Conservation (phyloP, 768 basidiomycete species). For the Nidularia pulvinata region DNA sequence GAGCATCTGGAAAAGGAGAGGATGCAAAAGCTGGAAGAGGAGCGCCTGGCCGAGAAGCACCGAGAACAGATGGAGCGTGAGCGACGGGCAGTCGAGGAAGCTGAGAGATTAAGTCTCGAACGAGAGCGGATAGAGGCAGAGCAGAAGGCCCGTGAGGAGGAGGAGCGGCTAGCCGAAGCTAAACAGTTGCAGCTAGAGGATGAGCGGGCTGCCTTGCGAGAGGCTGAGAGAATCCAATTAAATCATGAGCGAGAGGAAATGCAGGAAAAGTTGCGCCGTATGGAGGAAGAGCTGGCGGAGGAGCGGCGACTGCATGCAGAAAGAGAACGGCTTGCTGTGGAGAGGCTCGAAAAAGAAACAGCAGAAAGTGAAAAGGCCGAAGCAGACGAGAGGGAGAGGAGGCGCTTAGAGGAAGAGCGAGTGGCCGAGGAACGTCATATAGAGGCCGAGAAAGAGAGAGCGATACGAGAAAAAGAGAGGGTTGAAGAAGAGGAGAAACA, state of each 20-base stretch:
- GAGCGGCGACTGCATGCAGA: no score
- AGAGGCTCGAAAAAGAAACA: no score
- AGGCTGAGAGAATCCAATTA: constrained; percentile 22
- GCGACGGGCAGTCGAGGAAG: constrained; percentile 13
- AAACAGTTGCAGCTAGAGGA: constrained; percentile 23
- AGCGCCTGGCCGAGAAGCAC: constrained; percentile 13
- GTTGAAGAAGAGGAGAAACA: constrained; percentile 6
- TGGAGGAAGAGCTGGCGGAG: constrained; percentile 13
- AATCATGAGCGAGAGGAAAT: constrained; percentile 16
- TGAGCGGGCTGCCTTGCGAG: constrained; percentile 13
- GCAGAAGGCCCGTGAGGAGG: constrained; percentile 19
- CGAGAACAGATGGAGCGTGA: constrained; percentile 18
- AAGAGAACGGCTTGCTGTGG: no score
- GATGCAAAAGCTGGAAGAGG: constrained; percentile 16
- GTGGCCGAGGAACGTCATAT: no score
- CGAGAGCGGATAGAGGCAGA: constrained; percentile 14
- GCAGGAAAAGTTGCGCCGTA: constrained; percentile 15
- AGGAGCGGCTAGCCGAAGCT: constrained; percentile 25
- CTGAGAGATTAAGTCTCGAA: constrained; percentile 14
- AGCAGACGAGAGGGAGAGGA: no score
- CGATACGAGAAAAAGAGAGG: background rate
- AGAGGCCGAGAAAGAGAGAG: no score
- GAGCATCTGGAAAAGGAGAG: constrained; percentile 24
- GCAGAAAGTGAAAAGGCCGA: no score
- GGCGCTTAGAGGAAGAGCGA: no score